Base-by-base conservation (phyloP, 352 stramenopile genomes). In the Phytophthora palmivora region DNA sequence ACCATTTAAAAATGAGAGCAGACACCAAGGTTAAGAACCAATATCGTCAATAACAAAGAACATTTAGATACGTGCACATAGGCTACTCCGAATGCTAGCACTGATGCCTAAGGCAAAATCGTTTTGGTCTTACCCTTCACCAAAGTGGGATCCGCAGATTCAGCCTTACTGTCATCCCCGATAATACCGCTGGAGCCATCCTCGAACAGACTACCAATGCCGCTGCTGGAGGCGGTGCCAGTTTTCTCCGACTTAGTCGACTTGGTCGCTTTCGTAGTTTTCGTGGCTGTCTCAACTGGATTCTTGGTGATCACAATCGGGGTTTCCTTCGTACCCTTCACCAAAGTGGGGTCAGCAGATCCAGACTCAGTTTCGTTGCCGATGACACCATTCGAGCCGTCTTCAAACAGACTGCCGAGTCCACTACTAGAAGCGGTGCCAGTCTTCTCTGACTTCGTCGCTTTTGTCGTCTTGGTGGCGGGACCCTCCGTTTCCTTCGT, bases 221-320 rank as follows among this genome's bases (percentile, higher is more conserved):
- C 53, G 22, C 53, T 53, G 19, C 19, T 26, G 6, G 51, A 58
- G 14, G 51, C 51, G 1, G 51, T 50, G 28, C 51, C 38, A 19
- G 55, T 63, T 44, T 63, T 63, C 55, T 55, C 46, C 1, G 24
- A 6, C 24, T 28, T 28, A 28, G 24, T 6, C 24, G 51, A 47
- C 33, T 61, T 61, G 6, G 53, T 54, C 11, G 53, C 9, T 32
- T 61, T 61, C 2, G 53, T 48, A 14, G 36, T 58, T 9, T 64
- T 66, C 4, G 57, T 60, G 19, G 57, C 57, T 46, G 59, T 47
- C 39, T 66, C 57, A n/a, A n/a, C n/a, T n/a, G n/a, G n/a, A n/a
- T n/a, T n/a, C n/a, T n/a, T n/a, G n/a, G n/a, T n/a, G n/a, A n/a
- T n/a, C n/a, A n/a, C n/a, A n/a, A n/a, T n/a, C n/a, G n/a, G n/a